These are phyloP conservation scores for Yamadazyma oceani DNA, from an alignment of 1,139 yeast species.

Conservation along the genomic window DNA sequence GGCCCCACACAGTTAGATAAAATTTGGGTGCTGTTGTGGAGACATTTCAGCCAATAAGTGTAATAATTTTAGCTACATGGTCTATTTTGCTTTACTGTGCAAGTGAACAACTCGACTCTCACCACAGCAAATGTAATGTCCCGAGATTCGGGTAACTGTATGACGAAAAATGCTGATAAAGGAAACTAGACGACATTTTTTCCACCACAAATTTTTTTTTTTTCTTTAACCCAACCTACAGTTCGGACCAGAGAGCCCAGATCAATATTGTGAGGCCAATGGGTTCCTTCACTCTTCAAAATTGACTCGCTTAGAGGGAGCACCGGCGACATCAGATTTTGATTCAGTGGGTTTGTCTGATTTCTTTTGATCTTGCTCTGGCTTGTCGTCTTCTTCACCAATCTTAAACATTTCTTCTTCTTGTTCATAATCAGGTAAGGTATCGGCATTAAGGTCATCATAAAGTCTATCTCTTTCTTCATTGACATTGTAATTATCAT, in stretches of 20 bases:
- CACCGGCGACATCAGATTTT: too few species aligned
- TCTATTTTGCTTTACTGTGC: too few species aligned
- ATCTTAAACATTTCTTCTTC: slow-evolving; percentile 46
- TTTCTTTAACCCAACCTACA: too few species aligned
- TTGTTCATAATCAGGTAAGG: slow-evolving; percentile 40
- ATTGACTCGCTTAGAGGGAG: too few species aligned
- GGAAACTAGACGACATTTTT: slow-evolving; percentile 5
- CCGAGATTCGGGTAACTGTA: slow-evolving; percentile 10
- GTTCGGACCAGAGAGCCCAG: too few species aligned
- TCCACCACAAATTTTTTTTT: too few species aligned
- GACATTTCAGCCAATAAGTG: background rate
- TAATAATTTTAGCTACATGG: too few species aligned
- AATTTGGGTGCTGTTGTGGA: too few species aligned
- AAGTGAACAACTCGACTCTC: background rate
- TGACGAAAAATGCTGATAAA: slow-evolving; percentile 6
- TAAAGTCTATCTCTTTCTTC: slow-evolving; percentile 42
- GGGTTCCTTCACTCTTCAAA: too few species aligned
- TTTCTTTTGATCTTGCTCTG: slow-evolving; percentile 2
- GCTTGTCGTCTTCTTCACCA: slow-evolving; percentile 36
- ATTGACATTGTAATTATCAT: slow-evolving; percentile 13
- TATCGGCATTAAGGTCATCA: slow-evolving; percentile 40
- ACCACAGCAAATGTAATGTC: background rate
- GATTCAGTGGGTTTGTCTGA: background rate
- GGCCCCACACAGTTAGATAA: background rate
- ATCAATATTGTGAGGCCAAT: too few species aligned